Evolutionary conservation across 2,329 filamentous ascomycete genomes (phyloP).

Genomic region (Tolypocladium tundrense): DNA sequence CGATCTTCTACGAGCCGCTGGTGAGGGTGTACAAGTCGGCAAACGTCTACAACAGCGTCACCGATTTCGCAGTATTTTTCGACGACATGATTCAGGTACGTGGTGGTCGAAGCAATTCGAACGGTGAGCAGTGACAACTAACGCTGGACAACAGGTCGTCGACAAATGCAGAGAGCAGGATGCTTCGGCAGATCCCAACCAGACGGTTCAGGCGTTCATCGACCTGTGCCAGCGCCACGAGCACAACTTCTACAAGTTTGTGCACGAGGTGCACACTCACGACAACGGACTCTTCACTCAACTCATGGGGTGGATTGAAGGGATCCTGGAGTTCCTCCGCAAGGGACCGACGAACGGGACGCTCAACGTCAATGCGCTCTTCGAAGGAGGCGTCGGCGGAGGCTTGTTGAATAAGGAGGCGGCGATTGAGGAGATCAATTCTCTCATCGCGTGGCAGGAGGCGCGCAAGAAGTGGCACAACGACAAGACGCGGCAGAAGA

Average conservation of each 20-base stretch:
- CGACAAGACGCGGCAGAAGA: slow-evolving; percentile 96
- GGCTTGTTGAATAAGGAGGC: slow-evolving; percentile 59
- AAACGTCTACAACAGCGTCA: slow-evolving; percentile 95
- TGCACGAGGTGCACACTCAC: slow-evolving; percentile 94
- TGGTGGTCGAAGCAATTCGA: not conserved
- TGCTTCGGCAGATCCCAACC: slow-evolving; percentile 89
- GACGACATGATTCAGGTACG: slow-evolving; percentile 80
- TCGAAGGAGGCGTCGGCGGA: slow-evolving; percentile 65
- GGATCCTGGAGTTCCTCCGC: slow-evolving; percentile 84
- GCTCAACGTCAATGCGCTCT: slow-evolving; percentile 88
- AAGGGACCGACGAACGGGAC: slow-evolving; percentile 78
- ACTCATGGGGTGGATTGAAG: slow-evolving; percentile 95
- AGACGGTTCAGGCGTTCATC: slow-evolving; percentile 96
- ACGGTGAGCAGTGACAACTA: slow-evolving; percentile 3
- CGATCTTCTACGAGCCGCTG: slow-evolving; percentile 96
- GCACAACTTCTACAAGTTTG: slow-evolving; percentile 97
- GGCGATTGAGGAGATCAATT: slow-evolving; percentile 71
- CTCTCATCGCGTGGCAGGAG: slow-evolving; percentile 86
- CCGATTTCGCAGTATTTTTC: slow-evolving; percentile 86
- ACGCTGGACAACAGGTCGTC: slow-evolving; percentile 38
- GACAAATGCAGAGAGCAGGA: slow-evolving; percentile 62
- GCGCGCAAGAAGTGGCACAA: slow-evolving; percentile 96
- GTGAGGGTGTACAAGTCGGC: slow-evolving; percentile 97
- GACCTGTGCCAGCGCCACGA: slow-evolving; percentile 92
- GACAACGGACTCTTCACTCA: slow-evolving; percentile 95